Base-by-base conservation (phyloP, 306 rosid species). In the Senna siamea region DNA sequence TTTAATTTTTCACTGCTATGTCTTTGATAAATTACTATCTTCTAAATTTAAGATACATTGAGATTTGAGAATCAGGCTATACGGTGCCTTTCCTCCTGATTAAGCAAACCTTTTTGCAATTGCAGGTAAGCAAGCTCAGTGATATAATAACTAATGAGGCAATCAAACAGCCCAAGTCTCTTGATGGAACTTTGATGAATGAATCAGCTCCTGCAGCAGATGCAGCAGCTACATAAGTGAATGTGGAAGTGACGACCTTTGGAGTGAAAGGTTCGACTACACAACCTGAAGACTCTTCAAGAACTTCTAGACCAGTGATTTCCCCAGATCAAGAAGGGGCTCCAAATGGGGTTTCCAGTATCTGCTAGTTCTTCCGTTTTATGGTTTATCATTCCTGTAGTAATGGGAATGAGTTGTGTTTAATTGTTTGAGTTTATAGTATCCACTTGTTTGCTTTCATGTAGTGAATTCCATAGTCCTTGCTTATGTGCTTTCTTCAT, bases 261-360 rank as follows among this genome's bases (percentile, higher is more conserved):
- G 79, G 62, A 55, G 80, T 52, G 72, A 62, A 70, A 18, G 84
- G 76, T 72, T 67, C 67, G 28, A 69, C 57, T 19, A 6, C 71
- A 68, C 52, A 71, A 68, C 76, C 40, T 68, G 87, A 76, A 73
- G 69, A 73, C 73, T 77, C 85, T 63, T 56, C 82, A 62, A 69
- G 63, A 78, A 64, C 61, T 53, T 74, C 75, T 73, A 55, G 67
- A 78, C 52, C 58, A 48, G 48, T 69, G 20, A 22, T 12, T 3
- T 19, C 2, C 4, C 18, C 34, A 5, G 59, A 72, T 5, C 20
- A 14, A n/a, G 10, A 18, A 28, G 48, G 15, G 46, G 26, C 19
- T 47, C 6, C 38, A 34, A 61, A 48, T 62, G 63, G 51, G 30
- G 54, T 30, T 59, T 44, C 77, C 19, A 44, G 41, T 0, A 12